A percentile compares a stretch with the other conserved stretches of the same genome.
phyloP scores from a whole-genome alignment of 129 eudicot genomes.

The Sambucus nigra region DNA sequence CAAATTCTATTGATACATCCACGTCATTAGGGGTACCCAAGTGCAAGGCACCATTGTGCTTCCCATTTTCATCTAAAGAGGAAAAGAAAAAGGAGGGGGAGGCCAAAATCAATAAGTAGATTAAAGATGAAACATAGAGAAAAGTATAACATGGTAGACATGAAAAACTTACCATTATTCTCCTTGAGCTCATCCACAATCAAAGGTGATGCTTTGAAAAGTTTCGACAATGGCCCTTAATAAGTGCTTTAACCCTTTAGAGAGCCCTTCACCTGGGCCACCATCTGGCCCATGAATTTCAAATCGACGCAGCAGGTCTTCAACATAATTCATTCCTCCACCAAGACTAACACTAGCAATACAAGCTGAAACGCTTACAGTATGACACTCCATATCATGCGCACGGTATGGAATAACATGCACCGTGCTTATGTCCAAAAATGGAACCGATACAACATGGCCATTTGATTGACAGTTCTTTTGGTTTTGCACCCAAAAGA shows the following conservation, averaged over 20 bases:
- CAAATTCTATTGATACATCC: slow-evolving; percentile 61
- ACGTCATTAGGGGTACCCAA: slow-evolving; percentile 87
- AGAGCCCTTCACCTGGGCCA: slow-evolving; percentile 91
- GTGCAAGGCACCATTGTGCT: too few species aligned
- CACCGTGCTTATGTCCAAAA: slow-evolving; percentile 47
- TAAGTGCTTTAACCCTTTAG: too few species aligned
- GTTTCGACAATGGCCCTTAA: slow-evolving; percentile 77
- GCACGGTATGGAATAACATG: slow-evolving; percentile 82
- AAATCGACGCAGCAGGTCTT: slow-evolving; percentile 75
- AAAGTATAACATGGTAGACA: slow-evolving; percentile 4
- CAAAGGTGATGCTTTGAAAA: too few species aligned
- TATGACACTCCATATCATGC: slow-evolving; percentile 74
- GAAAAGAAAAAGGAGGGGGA: too few species aligned
- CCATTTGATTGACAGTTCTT: slow-evolving; percentile 21
- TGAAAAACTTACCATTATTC: slow-evolving; percentile 24
- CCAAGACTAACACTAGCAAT: slow-evolving; percentile 84
- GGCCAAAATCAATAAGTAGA: neutral
- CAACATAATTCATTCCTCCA: slow-evolving; percentile 89
- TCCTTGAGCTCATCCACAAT: too few species aligned
- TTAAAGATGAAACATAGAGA: too few species aligned
- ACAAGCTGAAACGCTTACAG: slow-evolving; percentile 71
- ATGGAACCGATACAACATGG: slow-evolving; percentile 27
- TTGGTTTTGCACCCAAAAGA: slow-evolving; percentile 73
- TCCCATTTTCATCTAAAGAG: too few species aligned
- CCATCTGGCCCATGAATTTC: slow-evolving; percentile 86